Evolutionary conservation across 768 basidiomycete species (phyloP), one percentile per base, ranked within the genome.

Genomic region (Termitomyces sp.): DNA sequence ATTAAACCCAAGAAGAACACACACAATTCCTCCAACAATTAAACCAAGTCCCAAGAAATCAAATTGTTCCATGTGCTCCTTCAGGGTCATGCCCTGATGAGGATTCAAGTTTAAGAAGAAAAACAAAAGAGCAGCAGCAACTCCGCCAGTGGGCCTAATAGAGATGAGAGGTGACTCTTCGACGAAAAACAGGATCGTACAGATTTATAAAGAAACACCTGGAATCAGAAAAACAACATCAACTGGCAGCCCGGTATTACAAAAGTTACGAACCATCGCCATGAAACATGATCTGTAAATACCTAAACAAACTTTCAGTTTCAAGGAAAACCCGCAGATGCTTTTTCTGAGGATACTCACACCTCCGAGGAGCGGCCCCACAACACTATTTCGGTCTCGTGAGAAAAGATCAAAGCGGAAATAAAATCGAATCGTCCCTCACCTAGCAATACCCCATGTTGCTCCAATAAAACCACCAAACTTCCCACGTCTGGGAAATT

Each of bases 281-380:
- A 93, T 1, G 84, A 77, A 18, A 85, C 84, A 65, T 88, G 85
- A 65, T 91, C 83, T 0, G 89, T 82, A 58, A 92, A 82, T 13
- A 72, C 84, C 87, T 87, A 60, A 42, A 56, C 60, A 40, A 8
- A 22, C 36, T 24, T 59, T 58, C 55, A 49, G 38, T 50, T 8
- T 42, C 16, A 36, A 45, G 48, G 42, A 58, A 16, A 16, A 26
- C 35, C 22, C 30, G 12, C 12, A 26, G 9, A 40, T n/a, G 38
- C n/a, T 7, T 13, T 47, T 48, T 24, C 26, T 16, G 10, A 24
- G 8, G 24, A 36, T 9, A 69, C 86, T 74, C 69, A 88, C 88
- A 58, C 92, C 92, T 57, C 92, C 92, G 14, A 94, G 70, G 13
- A 97, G 76, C 2, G 93, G 93, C 0, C 92, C 90, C 13, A 88